Evolutionary conservation across 1,139 yeast species (phyloP).

Genomic region (Lodderomyces theae): DNA sequence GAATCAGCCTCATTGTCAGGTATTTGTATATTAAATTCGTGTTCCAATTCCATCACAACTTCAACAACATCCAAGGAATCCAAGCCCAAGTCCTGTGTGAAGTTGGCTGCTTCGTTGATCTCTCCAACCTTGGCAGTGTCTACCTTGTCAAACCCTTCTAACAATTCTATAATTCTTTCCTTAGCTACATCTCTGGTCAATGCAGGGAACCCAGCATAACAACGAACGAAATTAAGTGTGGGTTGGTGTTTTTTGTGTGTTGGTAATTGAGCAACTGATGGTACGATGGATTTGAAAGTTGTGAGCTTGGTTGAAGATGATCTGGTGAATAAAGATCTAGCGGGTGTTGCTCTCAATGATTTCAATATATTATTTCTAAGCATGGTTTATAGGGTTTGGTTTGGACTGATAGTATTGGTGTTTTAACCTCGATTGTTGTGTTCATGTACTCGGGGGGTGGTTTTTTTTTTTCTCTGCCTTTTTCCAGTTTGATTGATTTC

Average conservation of each 20-base stretch:
- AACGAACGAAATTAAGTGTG: conserved; percentile 27
- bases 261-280: conserved; percentile 33
- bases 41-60: conserved; percentile 86
- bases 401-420: no score
- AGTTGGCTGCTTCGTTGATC: conserved; percentile 59
- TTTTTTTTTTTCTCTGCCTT: neutral
- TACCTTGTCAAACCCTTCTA: conserved; percentile 78
- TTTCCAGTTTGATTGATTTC: no score
- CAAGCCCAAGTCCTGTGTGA: conserved; percentile 73
- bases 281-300: neutral
- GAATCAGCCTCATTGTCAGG: conserved; percentile 86
- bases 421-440: no score
- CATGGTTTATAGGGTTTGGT: conserved; percentile 20
- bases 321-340: conserved; percentile 6
- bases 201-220: conserved; percentile 62
- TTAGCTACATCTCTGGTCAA: conserved; percentile 69
- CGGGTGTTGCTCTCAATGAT: conserved; percentile 25
- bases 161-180: conserved; percentile 72
- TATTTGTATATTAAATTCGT: conserved; percentile 73
- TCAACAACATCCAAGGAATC: conserved; percentile 89
- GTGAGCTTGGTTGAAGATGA: neutral
- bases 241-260: conserved; percentile 5
- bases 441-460: neutral
- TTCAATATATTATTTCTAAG: conserved; percentile 32
- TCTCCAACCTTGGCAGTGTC: conserved; percentile 33